Percentiles rank a stretch among this genome's conserved stretches.
These are phyloP conservation scores for Gossypium stocksii DNA, from an alignment of 345 rosid genomes.

Conservation along the genomic window DNA sequence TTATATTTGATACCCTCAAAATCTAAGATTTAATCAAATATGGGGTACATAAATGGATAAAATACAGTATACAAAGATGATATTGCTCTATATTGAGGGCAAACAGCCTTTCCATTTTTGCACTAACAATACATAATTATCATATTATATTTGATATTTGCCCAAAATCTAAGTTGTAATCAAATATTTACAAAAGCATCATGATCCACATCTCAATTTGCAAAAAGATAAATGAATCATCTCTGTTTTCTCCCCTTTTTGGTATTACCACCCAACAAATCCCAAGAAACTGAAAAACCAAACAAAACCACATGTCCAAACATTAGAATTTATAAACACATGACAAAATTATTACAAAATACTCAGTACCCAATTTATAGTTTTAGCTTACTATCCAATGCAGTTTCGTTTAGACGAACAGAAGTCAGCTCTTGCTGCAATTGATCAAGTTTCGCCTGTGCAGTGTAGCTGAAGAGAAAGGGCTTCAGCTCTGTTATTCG, in stretches of 20 bases:
- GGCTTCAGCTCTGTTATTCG: conserved; percentile 73
- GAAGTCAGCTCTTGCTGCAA: conserved; percentile 83
- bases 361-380: neutral
- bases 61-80: neutral
- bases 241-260: neutral
- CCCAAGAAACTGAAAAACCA: conserved; percentile 53
- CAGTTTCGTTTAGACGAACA: conserved; percentile 76
- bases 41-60: neutral
- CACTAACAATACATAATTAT: neutral
- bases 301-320: neutral
- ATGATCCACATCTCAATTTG: neutral
- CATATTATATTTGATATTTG: no score
- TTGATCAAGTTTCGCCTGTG: conserved; percentile 75
- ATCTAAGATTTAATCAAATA: neutral
- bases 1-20: no score
- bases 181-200: conserved; percentile 10
- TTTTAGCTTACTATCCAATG: conserved; percentile 74
- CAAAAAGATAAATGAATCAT: conserved; percentile 7
- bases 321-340: neutral
- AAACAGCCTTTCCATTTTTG: neutral
- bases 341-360: neutral
- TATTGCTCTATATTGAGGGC: neutral
- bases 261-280: conserved; percentile 46
- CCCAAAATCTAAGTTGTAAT: neutral
- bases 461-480: conserved; percentile 76